Evolutionary conservation across 164 flowering plant genomes (phyloP), one percentile per base, ranked within the genome.

Genomic region (Taxillus chinensis): DNA sequence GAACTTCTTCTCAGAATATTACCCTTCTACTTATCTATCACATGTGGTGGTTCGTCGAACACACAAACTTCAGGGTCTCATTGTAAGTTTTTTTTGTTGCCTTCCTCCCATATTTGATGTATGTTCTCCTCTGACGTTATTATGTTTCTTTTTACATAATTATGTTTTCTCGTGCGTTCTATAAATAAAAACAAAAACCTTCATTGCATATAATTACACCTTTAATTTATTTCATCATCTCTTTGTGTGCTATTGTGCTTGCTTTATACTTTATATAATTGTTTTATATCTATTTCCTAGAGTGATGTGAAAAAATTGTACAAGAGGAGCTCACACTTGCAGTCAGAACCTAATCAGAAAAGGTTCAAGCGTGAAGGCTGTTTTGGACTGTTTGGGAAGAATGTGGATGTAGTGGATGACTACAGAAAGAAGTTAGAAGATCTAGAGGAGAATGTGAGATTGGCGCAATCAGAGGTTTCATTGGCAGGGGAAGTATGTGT

Each of bases 21-120:
- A 90, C 74, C 79, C 97, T 67, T 74, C 86, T 15, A 79, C 89
- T 17, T 93, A 90, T 77, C 77, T 89, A 55, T 90, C 92, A 39
- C 83, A 93, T 69, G 39, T 67, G 51, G 83, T 93, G 57, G 80
- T 93, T 61, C 89, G 71, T 42, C 86, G 85, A 45, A 81, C 92
- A 62, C 81, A 59, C 74, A 87, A 80, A 67, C 78, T 93, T 64
- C 82, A 69, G 17, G 62, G 57, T 61, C 85, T 89, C 53, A 73
- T 83, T 68, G 98, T 90, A 86, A 82, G 97, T 59, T 65, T 62
- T 65, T 13, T 4, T 55, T 17, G n/a, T 61, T 55, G 59, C 42
- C 27, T 27, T 27, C 27, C 27, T 27, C 27, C 27, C 27, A 27
- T 27, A 27, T 27, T 27, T 62, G 7, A 7, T 40, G 50, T 15